Evolutionary conservation across 225 moss, liverwort and hornwort genomes (phyloP).

Genomic region (Polytrichum commune): DNA sequence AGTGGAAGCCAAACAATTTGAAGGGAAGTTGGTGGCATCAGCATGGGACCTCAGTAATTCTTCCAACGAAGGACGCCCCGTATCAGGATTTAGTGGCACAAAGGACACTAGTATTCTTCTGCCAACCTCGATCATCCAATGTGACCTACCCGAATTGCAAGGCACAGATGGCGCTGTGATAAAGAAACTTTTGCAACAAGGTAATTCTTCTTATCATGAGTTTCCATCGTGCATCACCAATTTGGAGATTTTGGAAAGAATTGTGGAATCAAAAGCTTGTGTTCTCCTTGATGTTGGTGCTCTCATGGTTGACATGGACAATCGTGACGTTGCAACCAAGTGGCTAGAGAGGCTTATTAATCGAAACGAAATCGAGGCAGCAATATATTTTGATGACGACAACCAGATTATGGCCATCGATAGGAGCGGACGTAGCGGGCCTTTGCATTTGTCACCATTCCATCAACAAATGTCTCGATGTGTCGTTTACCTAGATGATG

Average conservation of each 20-base stretch:
- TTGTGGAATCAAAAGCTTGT: constrained; percentile 9
- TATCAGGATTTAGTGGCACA: constrained; percentile 40
- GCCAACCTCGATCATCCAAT: constrained; percentile 22
- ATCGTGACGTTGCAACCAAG: constrained; percentile 23
- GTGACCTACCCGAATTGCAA: constrained; percentile 19
- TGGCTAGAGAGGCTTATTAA: constrained; percentile 13
- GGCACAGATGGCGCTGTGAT: constrained; percentile 32
- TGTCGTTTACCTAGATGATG: constrained; percentile 38
- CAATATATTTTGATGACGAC: constrained; percentile 34
- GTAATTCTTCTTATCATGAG: background rate
- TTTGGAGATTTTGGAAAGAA: constrained; percentile 4
- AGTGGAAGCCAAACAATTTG: constrained; percentile 27
- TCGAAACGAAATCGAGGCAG: constrained; percentile 7
- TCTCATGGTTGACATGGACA: constrained; percentile 34
- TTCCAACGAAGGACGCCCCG: constrained; percentile 2
- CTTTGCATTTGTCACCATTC: constrained; percentile 19
- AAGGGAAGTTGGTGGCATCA: constrained; percentile 29
- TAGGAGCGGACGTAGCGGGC: constrained; percentile 6
- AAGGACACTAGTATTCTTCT: constrained; percentile 39
- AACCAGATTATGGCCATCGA: constrained; percentile 31
- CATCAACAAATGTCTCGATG: constrained; percentile 21
- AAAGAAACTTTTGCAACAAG: constrained; percentile 14
- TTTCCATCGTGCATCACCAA: constrained; percentile 12
- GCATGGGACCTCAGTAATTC: constrained; percentile 29
- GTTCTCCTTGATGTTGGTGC: constrained; percentile 44